These are phyloP conservation scores for Antrodiella citrinella DNA, from an alignment of 768 basidiomycete species.

Conservation along the genomic window DNA sequence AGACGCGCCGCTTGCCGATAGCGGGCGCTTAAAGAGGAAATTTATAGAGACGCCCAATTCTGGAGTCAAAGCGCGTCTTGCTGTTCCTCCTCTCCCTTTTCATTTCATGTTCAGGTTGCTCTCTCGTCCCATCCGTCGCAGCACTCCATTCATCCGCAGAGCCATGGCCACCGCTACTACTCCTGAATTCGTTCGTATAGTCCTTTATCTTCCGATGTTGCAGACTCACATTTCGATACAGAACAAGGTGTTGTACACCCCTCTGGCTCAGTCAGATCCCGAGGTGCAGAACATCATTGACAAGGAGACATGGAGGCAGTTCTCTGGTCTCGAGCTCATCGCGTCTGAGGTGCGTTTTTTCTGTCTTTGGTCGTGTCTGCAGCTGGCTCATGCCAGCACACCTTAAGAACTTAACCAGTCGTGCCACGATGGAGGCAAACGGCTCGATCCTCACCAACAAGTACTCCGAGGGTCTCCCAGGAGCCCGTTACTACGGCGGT, in stretches of 20 bases:
- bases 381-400: not conserved
- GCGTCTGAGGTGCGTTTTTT: constrained; percentile 77
- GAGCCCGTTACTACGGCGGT: constrained; percentile 93
- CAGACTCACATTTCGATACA: constrained; percentile 23
- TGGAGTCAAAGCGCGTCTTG: not conserved
- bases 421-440: constrained; percentile 95
- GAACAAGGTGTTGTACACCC: constrained; percentile 89
- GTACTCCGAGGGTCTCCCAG: constrained; percentile 99
- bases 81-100: constrained; percentile 5
- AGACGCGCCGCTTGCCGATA: too few relatives aligned
- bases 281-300: constrained; percentile 97
- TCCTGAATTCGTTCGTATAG: constrained; percentile 49
- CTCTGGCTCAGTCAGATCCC: constrained; percentile 87
- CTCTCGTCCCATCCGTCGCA: constrained; percentile 22
- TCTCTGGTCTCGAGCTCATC: constrained; percentile 95
- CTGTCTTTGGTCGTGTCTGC: not conserved
- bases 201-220: not conserved
- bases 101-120: constrained; percentile 26
- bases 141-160: constrained; percentile 21
- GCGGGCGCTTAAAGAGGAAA: not conserved
- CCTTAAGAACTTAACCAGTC: constrained; percentile 88
- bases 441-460: constrained; percentile 99
- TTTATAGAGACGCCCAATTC: not conserved
- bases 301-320: constrained; percentile 98
- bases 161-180: constrained; percentile 60